Evolutionary conservation across 2,329 filamentous ascomycete species (phyloP).

Genomic region (Stachybotrys chartarum): DNA sequence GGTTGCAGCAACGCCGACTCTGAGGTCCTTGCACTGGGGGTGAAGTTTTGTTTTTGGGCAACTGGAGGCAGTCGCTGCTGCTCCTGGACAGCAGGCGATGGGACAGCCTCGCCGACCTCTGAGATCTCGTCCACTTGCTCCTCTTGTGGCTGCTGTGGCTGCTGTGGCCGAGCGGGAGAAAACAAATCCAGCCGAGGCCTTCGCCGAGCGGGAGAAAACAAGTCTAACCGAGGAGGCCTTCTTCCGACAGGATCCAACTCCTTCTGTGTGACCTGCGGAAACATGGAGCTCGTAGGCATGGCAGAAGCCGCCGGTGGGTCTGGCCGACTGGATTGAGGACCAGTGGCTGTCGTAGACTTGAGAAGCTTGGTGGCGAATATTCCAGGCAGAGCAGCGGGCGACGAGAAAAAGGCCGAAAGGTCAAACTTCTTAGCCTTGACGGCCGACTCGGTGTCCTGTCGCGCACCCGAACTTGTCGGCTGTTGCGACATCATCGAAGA

Average conservation of each 20-base stretch:
- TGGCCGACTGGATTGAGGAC: constrained; percentile 9
- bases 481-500: constrained; percentile 35
- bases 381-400: constrained; percentile 35
- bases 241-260: constrained; percentile 11
- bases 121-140: constrained; percentile 2
- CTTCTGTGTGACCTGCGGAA: constrained; percentile 25
- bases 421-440: constrained; percentile 32
- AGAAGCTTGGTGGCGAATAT: constrained; percentile 23
- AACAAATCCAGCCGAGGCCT: not conserved
- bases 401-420: constrained; percentile 51
- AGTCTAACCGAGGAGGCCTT: constrained; percentile 14
- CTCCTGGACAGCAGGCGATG: constrained; percentile 23
- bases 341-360: constrained; percentile 12
- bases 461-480: constrained; percentile 7
- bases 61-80: constrained; percentile 24
- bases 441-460: constrained; percentile 10
- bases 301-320: constrained; percentile 10
- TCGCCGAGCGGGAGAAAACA: constrained; percentile 26
- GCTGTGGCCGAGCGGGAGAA: not conserved
- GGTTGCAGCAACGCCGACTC: constrained; percentile 30
- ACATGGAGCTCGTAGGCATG: constrained; percentile 31
- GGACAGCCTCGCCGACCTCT: constrained; percentile 1
- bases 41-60: constrained; percentile 42
- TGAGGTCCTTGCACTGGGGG: constrained; percentile 30
- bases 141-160: constrained; percentile 3